Evolutionary conservation across 805 yeast genomes (phyloP).

Genomic region (Lachancea sp.): DNA sequence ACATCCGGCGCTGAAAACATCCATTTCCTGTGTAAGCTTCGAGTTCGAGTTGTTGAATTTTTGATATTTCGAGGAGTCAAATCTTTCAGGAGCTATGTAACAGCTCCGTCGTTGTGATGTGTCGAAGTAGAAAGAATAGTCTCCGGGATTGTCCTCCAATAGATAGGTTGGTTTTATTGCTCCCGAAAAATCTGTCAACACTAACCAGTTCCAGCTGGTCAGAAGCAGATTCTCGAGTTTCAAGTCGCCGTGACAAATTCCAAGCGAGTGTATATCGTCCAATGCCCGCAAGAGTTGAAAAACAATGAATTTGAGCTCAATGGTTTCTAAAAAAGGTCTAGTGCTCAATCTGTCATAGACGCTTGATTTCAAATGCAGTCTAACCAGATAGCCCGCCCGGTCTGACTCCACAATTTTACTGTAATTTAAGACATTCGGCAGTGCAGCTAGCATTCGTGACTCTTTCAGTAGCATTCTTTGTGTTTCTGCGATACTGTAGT

Average conservation of each 20-base stretch:
- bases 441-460: slow-evolving; percentile 36
- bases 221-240: slow-evolving; percentile 84
- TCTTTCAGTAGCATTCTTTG: slow-evolving; percentile 34
- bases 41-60: slow-evolving; percentile 10
- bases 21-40: slow-evolving; percentile 58
- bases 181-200: slow-evolving; percentile 75
- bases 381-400: slow-evolving; percentile 81
- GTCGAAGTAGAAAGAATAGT: slow-evolving; percentile 86
- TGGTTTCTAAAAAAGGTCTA: slow-evolving; percentile 75
- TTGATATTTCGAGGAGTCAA: slow-evolving; percentile 32
- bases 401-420: slow-evolving; percentile 75
- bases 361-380: slow-evolving; percentile 74
- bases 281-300: slow-evolving; percentile 71
- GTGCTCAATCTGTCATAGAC: slow-evolving; percentile 83
- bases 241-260: slow-evolving; percentile 80
- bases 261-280: slow-evolving; percentile 53
- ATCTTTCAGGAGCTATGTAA: slow-evolving; percentile 92
- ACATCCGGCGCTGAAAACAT: slow-evolving; percentile 78
- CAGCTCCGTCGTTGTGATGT: slow-evolving; percentile 81
- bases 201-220: slow-evolving; percentile 83
- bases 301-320: slow-evolving; percentile 79
- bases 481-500: slow-evolving; percentile 18
- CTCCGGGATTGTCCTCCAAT: slow-evolving; percentile 92
- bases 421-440: slow-evolving; percentile 66
- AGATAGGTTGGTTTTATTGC: slow-evolving; percentile 70